phyloP scores from a whole-genome alignment of 257 asterid species.

The Fraxinus quadrangulata region DNA sequence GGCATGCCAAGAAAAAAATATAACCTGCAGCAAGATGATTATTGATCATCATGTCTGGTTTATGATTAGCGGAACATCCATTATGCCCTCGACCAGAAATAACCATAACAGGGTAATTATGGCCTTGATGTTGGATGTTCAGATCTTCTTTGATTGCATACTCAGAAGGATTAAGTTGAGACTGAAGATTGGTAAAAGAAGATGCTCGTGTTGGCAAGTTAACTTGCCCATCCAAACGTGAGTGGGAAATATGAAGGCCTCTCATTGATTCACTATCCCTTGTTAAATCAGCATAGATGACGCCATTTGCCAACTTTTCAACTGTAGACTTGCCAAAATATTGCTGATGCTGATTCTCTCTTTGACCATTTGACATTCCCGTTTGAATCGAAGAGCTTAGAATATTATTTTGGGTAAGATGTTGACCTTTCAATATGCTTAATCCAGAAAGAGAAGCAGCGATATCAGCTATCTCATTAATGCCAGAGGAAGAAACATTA shows the following conservation, averaged over 20 bases:
- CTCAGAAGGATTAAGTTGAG: slow-evolving; percentile 46
- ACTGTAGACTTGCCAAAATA: slow-evolving; percentile 41
- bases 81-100: slow-evolving; percentile 27
- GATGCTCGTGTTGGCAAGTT: slow-evolving; percentile 54
- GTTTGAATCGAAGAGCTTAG: slow-evolving; percentile 42
- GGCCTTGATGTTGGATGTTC: slow-evolving; percentile 36
- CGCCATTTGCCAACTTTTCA: slow-evolving; percentile 38
- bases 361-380: slow-evolving; percentile 36
- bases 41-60: slow-evolving; percentile 25
- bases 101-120: slow-evolving; percentile 31
- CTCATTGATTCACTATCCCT: slow-evolving; percentile 39
- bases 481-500: slow-evolving; percentile 41
- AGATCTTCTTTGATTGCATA: slow-evolving; percentile 41
- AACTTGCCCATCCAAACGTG: slow-evolving; percentile 39
- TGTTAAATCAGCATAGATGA: slow-evolving; percentile 34
- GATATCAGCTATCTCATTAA: slow-evolving; percentile 50
- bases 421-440: slow-evolving; percentile 41
- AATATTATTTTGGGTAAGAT: slow-evolving; percentile 34
- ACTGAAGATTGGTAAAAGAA: slow-evolving; percentile 58
- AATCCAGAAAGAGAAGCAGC: slow-evolving; percentile 55
- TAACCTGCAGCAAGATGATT: slow-evolving; percentile 27
- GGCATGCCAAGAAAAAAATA: slow-evolving; percentile 8
- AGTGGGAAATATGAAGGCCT: slow-evolving; percentile 28
- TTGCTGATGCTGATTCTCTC: slow-evolving; percentile 42
- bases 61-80: slow-evolving; percentile 32